These are phyloP conservation scores for Cyathus olla DNA, from an alignment of 1,284 basidiomycete genomes.

Conservation along the genomic window DNA sequence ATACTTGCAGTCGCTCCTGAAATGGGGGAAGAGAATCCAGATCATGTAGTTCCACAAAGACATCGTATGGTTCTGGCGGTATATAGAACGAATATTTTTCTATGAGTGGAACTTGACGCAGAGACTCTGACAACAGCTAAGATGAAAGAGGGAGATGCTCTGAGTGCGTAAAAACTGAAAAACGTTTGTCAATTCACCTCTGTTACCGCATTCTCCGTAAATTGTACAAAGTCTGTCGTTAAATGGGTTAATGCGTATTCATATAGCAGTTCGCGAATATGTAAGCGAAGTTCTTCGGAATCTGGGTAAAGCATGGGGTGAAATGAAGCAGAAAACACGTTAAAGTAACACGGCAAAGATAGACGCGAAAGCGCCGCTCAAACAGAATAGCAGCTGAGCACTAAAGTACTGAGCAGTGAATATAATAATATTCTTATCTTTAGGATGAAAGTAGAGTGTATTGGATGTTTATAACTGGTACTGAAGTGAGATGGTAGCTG, in stretches of 20 bases:
- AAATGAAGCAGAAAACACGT: not conserved
- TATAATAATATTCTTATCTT: no score
- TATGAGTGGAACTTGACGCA: slow-evolving; percentile 54
- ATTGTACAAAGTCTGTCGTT: slow-evolving; percentile 64
- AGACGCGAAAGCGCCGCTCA: no score
- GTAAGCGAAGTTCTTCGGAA: slow-evolving; percentile 40
- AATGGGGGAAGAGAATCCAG: slow-evolving; percentile 47
- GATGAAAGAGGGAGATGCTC: slow-evolving; percentile 10
- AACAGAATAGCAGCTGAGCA: no score
- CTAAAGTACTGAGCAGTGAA: no score
- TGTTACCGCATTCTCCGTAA: slow-evolving; percentile 59
- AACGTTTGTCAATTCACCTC: slow-evolving; percentile 47
- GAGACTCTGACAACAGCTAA: slow-evolving; percentile 57
- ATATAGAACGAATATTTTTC: slow-evolving; percentile 62
- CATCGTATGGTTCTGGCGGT: slow-evolving; percentile 61
- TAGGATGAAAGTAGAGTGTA: no score
- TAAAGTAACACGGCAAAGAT: no score
- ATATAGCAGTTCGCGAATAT: slow-evolving; percentile 64
- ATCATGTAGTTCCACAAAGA: slow-evolving; percentile 44
- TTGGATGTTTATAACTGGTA: no score
- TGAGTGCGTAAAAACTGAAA: not conserved
- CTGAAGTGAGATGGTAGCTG: no score
- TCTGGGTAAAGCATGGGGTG: not conserved
- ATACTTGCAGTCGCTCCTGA: slow-evolving; percentile 56
- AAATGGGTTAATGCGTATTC: slow-evolving; percentile 66